Conservation (phyloP, 2,329 filamentous ascomycete genomes). For the Calonectria pauciramosa region DNA sequence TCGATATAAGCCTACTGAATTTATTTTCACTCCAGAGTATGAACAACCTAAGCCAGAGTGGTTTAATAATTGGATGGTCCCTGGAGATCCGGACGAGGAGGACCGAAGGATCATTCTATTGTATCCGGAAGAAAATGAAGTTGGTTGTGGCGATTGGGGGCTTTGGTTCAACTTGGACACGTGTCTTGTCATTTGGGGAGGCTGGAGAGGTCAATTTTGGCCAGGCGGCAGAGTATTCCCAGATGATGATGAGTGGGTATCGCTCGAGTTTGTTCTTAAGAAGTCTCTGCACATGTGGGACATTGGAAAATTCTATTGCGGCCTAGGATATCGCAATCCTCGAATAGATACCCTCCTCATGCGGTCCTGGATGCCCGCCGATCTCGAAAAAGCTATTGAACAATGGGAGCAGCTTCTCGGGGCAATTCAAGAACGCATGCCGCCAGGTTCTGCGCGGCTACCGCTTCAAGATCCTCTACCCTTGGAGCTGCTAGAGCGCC, state of each 20-base stretch:
- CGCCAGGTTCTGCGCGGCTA: not conserved
- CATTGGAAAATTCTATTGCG: not conserved
- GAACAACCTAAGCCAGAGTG: not conserved
- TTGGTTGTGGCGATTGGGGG: not conserved
- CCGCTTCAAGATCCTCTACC: not conserved
- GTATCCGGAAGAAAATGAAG: not conserved
- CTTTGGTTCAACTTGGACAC: not conserved
- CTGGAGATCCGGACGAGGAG: not conserved
- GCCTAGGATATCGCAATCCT: not conserved
- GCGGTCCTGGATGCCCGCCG: not conserved
- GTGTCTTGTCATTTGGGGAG: slow-evolving; percentile 1
- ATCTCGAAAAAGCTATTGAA: not conserved
- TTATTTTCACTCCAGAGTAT: not conserved
- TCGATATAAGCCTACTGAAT: not conserved
- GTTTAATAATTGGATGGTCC: not conserved
- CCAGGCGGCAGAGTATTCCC: not conserved
- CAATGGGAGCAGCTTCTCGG: not conserved
- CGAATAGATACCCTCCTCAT: not conserved
- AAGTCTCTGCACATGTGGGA: not conserved
- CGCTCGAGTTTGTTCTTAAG: not conserved
- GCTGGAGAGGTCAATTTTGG: not conserved
- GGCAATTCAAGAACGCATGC: not conserved
- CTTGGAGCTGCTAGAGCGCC: not conserved
- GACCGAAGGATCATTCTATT: not conserved
- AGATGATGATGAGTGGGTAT: not conserved